phyloP scores from a whole-genome alignment of 257 asterid genomes.

The Mitragyna speciosa region DNA sequence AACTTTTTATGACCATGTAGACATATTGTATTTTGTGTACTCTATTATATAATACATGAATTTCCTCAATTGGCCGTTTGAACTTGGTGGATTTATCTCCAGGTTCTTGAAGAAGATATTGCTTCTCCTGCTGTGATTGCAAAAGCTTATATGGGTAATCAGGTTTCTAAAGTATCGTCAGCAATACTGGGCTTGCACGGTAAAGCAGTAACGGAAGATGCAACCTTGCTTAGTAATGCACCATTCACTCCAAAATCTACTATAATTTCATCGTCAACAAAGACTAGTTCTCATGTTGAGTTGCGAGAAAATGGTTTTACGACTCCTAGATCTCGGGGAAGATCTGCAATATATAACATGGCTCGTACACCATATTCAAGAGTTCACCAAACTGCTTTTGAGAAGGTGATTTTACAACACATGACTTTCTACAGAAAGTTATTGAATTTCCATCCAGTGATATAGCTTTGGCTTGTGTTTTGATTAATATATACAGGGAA shows the following conservation, averaged over 20 bases:
- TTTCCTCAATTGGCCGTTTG: neutral
- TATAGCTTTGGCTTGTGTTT: slow-evolving; percentile 6
- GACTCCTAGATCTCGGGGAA: slow-evolving; percentile 74
- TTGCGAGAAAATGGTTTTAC: slow-evolving; percentile 57
- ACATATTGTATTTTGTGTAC: neutral
- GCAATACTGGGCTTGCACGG: slow-evolving; percentile 52
- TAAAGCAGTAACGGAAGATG: slow-evolving; percentile 49
- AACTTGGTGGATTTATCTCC: slow-evolving; percentile 15
- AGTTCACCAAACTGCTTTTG: slow-evolving; percentile 45
- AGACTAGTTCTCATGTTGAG: slow-evolving; percentile 29
- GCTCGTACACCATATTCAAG: slow-evolving; percentile 92
- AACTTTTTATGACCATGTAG: neutral
- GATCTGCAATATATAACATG: slow-evolving; percentile 87
- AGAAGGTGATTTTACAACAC: slow-evolving; percentile 42
- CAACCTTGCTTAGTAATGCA: slow-evolving; percentile 34
- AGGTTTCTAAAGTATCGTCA: slow-evolving; percentile 66
- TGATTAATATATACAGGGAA: slow-evolving; percentile 49
- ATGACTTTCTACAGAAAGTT: slow-evolving; percentile 1
- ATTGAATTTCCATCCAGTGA: slow-evolving; percentile 2
- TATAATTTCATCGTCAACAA: slow-evolving; percentile 30
- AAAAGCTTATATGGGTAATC: slow-evolving; percentile 86
- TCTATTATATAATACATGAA: neutral
- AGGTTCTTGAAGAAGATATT: slow-evolving; percentile 62
- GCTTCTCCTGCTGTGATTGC: slow-evolving; percentile 94
- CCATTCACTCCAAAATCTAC: slow-evolving; percentile 51